Evolutionary conservation across 148 eudicot species (phyloP).

Genomic region (Polygonum aviculare): DNA sequence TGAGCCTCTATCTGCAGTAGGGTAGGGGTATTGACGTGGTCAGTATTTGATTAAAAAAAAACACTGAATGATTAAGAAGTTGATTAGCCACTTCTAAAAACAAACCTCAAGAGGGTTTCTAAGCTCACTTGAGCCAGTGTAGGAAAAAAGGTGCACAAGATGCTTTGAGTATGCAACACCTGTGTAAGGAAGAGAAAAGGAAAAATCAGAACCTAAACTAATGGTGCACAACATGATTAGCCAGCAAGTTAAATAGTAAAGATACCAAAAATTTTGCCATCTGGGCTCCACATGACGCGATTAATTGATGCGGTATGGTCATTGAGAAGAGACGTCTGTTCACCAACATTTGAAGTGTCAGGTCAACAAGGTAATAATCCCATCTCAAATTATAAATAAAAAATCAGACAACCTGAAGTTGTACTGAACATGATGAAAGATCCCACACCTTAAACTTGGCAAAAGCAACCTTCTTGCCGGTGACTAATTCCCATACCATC

Average conservation of each 20-base stretch:
- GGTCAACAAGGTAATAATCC: background rate
- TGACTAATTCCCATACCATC: constrained; percentile 81
- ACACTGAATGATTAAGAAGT: background rate
- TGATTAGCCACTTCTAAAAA: background rate
- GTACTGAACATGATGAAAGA: constrained; percentile 41
- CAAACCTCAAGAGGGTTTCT: constrained; percentile 84
- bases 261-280: constrained; percentile 67
- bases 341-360: constrained; percentile 4
- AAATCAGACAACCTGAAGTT: constrained; percentile 47
- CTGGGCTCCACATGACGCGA: constrained; percentile 79
- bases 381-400: background rate
- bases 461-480: constrained; percentile 54
- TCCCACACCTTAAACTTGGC: constrained; percentile 90
- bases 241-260: background rate
- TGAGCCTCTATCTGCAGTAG: constrained; percentile 82
- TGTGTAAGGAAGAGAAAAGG: constrained; percentile 17
- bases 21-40: background rate
- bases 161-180: constrained; percentile 96
- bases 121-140: constrained; percentile 55
- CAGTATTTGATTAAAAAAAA: background rate
- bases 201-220: background rate
- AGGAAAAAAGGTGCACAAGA: constrained; percentile 74
- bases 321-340: constrained; percentile 47
- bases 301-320: constrained; percentile 61
- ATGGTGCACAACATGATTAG: background rate